Percentiles rank a stretch among this genome's conserved stretches.
These are phyloP conservation scores for Monilinia aucupariae DNA, from an alignment of 2,329 filamentous ascomycete genomes.

Conservation along the genomic window DNA sequence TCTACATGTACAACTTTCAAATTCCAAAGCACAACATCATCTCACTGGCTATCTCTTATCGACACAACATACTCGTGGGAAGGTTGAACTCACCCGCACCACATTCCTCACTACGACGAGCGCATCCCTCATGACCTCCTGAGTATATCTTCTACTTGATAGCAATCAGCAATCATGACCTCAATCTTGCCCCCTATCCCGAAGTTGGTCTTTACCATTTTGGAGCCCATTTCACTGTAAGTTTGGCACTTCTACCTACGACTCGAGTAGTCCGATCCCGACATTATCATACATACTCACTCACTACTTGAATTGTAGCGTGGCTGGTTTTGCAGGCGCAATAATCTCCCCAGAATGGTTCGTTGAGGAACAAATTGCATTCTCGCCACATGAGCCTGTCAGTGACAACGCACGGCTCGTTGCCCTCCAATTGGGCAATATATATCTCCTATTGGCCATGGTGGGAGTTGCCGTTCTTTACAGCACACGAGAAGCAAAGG, in stretches of 20 bases:
- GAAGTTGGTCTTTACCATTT: slow-evolving; percentile 58
- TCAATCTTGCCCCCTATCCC: slow-evolving; percentile 59
- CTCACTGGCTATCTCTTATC: not conserved
- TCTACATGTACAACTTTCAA: too few relatives aligned
- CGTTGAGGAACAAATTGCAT: slow-evolving; percentile 54
- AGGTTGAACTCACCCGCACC: too few relatives aligned
- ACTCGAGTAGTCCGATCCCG: too few relatives aligned
- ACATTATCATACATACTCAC: not conserved
- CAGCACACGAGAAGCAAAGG: slow-evolving; percentile 57
- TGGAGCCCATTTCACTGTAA: slow-evolving; percentile 35
- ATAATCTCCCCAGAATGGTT: slow-evolving; percentile 56
- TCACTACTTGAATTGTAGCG: slow-evolving; percentile 37
- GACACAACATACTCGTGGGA: not conserved
- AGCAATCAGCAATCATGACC: slow-evolving; percentile 44
- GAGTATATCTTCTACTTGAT: not conserved
- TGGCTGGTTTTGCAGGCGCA: slow-evolving; percentile 54
- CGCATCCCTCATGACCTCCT: not conserved
- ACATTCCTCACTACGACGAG: too few relatives aligned
- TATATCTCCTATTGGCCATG: slow-evolving; percentile 61
- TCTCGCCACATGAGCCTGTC: slow-evolving; percentile 32
- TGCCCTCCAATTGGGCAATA: slow-evolving; percentile 50
- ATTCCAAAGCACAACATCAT: not conserved
- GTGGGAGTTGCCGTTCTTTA: slow-evolving; percentile 59
- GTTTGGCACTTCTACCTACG: slow-evolving; percentile 11
- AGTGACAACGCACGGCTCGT: slow-evolving; percentile 36